Percentiles rank a stretch among this genome's conserved stretches.
phyloP scores from a whole-genome alignment of 192 early-diverging fungal species.

The Entophlyctis helioformis region DNA sequence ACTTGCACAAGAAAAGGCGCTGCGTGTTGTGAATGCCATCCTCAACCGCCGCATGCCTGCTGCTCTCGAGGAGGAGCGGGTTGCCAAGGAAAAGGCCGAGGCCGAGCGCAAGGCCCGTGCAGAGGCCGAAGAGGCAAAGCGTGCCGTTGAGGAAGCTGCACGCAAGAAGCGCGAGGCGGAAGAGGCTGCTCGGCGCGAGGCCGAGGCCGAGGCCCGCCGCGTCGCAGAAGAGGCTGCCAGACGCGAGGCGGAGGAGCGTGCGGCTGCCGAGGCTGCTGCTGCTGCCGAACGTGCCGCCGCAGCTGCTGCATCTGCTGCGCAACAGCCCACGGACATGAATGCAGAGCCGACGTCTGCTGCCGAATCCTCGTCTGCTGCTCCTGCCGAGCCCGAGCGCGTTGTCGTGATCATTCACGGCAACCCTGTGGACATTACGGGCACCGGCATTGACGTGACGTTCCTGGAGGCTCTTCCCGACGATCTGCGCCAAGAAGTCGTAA shows the following conservation, averaged over 20 bases:
- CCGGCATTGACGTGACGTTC: constrained; percentile 89
- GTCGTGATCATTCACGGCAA: no score
- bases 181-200: constrained; percentile 33
- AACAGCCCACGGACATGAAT: constrained; percentile 16
- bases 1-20: constrained; percentile 42
- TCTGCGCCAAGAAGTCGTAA: constrained; percentile 82
- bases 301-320: constrained; percentile 2
- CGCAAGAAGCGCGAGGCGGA: constrained; percentile 48
- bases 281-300: constrained; percentile 5
- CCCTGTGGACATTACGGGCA: no score
- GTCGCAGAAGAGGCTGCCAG: constrained; percentile 20
- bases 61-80: constrained; percentile 47
- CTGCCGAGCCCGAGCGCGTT: constrained; percentile 14
- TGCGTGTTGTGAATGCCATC: constrained; percentile 45
- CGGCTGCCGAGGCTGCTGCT: constrained; percentile 8
- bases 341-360: constrained; percentile 6
- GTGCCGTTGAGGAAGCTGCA: constrained; percentile 16
- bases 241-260: constrained; percentile 1
- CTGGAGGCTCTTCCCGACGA: constrained; percentile 91
- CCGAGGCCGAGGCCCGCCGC: constrained; percentile 11
- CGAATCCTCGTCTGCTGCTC: constrained; percentile 4
- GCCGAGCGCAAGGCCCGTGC: constrained; percentile 28
- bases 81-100: constrained; percentile 38
- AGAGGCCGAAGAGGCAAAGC: constrained; percentile 16
- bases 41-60: constrained; percentile 63